Evolutionary conservation across 805 yeast genomes (phyloP).

Genomic region (Torulaspora franciscae): DNA sequence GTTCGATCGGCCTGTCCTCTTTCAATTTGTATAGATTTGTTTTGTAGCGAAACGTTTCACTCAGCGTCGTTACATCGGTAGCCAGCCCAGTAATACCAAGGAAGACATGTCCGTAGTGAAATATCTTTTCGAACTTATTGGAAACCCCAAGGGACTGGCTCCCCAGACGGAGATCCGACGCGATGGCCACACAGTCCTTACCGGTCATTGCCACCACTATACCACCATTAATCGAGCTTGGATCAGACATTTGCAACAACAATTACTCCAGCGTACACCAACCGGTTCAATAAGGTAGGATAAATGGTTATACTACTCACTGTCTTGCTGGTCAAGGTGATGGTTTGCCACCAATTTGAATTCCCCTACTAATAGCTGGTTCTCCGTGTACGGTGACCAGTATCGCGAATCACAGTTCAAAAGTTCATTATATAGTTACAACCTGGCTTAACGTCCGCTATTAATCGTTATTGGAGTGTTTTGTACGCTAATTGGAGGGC

Average conservation of each 20-base stretch:
- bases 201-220: conserved; percentile 98
- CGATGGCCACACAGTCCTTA: conserved; percentile 96
- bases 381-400: conserved; percentile 1
- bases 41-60: conserved; percentile 75
- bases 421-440: neutral
- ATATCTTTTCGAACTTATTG: conserved; percentile 88
- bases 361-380: neutral
- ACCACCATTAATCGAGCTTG: conserved; percentile 84
- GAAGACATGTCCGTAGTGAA: conserved; percentile 78
- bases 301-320: neutral
- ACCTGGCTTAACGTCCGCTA: neutral
- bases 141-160: conserved; percentile 89
- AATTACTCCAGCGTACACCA: neutral
- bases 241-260: conserved; percentile 54
- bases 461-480: neutral
- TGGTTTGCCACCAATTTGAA: conserved; percentile 8
- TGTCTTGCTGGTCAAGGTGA: neutral
- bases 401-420: neutral
- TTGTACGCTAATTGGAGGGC: conserved; percentile 25
- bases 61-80: conserved; percentile 82
- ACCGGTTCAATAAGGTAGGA: neutral
- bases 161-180: conserved; percentile 91
- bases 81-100: conserved; percentile 95
- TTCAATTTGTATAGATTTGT: conserved; percentile 83
- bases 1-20: conserved; percentile 90